Evolutionary conservation across 148 eudicot species (phyloP).

Genomic region (Chenopodium formosanum): DNA sequence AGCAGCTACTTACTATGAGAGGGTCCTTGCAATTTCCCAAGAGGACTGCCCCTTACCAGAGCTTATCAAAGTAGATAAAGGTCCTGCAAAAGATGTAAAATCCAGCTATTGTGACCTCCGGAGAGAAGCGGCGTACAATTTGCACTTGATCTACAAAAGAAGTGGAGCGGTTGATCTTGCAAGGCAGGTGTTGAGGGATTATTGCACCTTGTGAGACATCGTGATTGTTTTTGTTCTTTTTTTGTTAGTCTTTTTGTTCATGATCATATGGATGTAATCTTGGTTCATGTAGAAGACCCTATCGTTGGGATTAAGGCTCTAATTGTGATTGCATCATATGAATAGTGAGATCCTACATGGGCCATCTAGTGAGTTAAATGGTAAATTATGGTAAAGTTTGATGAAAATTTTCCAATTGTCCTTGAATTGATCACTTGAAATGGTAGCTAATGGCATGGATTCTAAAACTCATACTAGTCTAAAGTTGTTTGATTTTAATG

Average conservation of each 20-base stretch:
- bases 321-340: too few relatives aligned
- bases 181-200: slow-evolving; percentile 72
- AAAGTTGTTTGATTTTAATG: too few relatives aligned
- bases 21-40: slow-evolving; percentile 56
- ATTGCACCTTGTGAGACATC: slow-evolving; percentile 42
- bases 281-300: too few relatives aligned
- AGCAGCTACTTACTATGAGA: slow-evolving; percentile 75
- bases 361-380: too few relatives aligned
- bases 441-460: too few relatives aligned
- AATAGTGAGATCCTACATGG: too few relatives aligned
- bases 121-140: slow-evolving; percentile 86
- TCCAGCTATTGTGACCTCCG: slow-evolving; percentile 77
- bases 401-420: too few relatives aligned
- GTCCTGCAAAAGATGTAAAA: slow-evolving; percentile 24
- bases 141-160: slow-evolving; percentile 77
- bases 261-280: not conserved
- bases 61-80: slow-evolving; percentile 40
- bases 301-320: too few relatives aligned
- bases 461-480: too few relatives aligned
- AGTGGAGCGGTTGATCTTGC: slow-evolving; percentile 86
- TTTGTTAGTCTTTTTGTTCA: not conserved
- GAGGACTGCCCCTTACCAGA: slow-evolving; percentile 65
- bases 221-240: not conserved
- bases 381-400: too few relatives aligned
- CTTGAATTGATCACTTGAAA: too few relatives aligned